A percentile compares a stretch with the other conserved stretches of the same genome.
These are phyloP conservation scores for Yarrowia divulgata DNA, from an alignment of 805 yeast species.

Conservation along the genomic window DNA sequence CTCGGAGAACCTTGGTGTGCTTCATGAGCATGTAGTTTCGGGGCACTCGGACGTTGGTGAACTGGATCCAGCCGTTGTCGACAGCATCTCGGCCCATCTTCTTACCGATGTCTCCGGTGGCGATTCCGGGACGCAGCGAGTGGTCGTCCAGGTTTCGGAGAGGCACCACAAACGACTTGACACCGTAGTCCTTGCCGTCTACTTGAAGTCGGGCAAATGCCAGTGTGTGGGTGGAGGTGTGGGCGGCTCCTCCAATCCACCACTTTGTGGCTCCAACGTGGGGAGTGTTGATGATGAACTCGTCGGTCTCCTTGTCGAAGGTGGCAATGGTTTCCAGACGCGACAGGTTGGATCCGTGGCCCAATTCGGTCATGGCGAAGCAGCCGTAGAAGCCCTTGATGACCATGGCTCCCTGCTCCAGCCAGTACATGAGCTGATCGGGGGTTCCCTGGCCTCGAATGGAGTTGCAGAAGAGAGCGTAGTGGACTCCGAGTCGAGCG, in stretches of 20 bases:
- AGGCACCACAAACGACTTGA: constrained; percentile 90
- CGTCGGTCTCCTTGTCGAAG: constrained; percentile 68
- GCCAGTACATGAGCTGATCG: constrained; percentile 86
- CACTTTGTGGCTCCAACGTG: constrained; percentile 93
- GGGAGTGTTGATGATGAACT: constrained; percentile 82
- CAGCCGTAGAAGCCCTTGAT: constrained; percentile 68
- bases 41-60: constrained; percentile 82
- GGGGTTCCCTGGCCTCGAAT: constrained; percentile 87
- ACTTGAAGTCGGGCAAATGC: constrained; percentile 85
- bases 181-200: constrained; percentile 86
- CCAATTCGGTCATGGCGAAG: constrained; percentile 91
- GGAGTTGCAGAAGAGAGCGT: constrained; percentile 82
- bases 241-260: constrained; percentile 99
- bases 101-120: constrained; percentile 90
- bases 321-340: constrained; percentile 90
- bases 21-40: constrained; percentile 81
- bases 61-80: constrained; percentile 97
- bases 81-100: constrained; percentile 97
- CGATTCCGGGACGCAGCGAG: constrained; percentile 76
- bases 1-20: constrained; percentile 72
- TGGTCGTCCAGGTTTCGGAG: constrained; percentile 73
- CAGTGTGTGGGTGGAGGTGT: constrained; percentile 84
- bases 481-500: constrained; percentile 87
- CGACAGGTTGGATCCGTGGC: constrained; percentile 94
- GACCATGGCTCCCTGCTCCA: constrained; percentile 59